These are phyloP conservation scores for Ulota crispa DNA, from an alignment of 225 moss, liverwort and hornwort species.

Conservation along the genomic window DNA sequence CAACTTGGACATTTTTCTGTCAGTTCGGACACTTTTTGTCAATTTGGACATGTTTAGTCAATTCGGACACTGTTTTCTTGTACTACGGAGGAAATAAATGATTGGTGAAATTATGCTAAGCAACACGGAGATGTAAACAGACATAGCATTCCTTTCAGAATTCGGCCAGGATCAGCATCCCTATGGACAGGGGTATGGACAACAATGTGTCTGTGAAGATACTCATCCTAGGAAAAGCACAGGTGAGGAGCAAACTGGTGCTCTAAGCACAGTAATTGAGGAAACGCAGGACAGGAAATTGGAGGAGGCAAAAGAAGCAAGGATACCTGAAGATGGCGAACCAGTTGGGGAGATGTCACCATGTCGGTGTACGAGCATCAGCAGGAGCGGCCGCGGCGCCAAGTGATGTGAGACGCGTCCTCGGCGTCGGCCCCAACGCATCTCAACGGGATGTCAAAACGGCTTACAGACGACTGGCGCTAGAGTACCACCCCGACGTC, in stretches of 20 bases:
- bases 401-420: neutral
- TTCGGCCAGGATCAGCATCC: neutral
- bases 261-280: neutral
- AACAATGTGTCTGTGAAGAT: conserved; percentile 17
- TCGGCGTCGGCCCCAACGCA: neutral
- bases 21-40: too few relatives aligned
- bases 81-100: neutral
- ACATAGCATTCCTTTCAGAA: too few relatives aligned
- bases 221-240: neutral
- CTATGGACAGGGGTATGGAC: conserved; percentile 20
- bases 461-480: conserved; percentile 7
- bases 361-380: neutral
- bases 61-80: too few relatives aligned
- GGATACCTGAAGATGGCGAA: neutral
- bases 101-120: neutral
- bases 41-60: too few relatives aligned
- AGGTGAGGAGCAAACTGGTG: too few relatives aligned
- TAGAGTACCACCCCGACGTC: neutral
- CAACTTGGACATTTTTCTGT: too few relatives aligned
- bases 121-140: neutral
- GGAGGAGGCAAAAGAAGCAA: neutral
- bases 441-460: neutral
- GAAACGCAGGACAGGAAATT: neutral
- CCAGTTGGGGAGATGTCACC: neutral
- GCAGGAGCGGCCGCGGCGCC: neutral